These are phyloP conservation scores for Aspergillus sp. DNA, from an alignment of 2,329 filamentous ascomycete species.

Conservation along the genomic window DNA sequence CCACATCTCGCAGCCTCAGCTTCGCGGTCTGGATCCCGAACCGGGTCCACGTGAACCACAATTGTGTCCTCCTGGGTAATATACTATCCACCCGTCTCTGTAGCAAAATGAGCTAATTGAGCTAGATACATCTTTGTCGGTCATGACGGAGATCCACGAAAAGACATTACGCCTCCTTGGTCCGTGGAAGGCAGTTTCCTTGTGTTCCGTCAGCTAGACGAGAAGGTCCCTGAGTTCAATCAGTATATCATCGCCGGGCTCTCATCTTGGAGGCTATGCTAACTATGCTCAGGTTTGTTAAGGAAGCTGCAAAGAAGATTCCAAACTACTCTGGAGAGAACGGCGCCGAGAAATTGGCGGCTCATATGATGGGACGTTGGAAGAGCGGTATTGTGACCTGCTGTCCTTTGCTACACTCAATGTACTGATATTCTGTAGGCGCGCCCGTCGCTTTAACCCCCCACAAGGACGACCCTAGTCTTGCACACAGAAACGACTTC, in stretches of 20 bases:
- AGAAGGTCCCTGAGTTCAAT: slow-evolving; percentile 48
- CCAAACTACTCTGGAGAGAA: neutral
- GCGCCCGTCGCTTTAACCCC: slow-evolving; percentile 34
- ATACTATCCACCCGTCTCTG: neutral
- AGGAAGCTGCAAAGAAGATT: no score
- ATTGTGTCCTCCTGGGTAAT: slow-evolving; percentile 29
- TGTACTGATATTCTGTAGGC: slow-evolving; percentile 20
- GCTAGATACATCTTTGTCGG: slow-evolving; percentile 33
- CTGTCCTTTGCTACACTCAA: neutral
- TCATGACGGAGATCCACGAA: slow-evolving; percentile 20
- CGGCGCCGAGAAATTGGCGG: slow-evolving; percentile 31
- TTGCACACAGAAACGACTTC: slow-evolving; percentile 43
- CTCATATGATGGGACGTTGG: slow-evolving; percentile 48
- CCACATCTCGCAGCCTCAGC: slow-evolving; percentile 43
- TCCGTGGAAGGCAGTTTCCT: slow-evolving; percentile 47
- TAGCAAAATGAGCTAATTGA: neutral
- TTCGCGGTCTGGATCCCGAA: slow-evolving; percentile 39
- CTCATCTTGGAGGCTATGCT: no score
- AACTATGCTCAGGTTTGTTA: no score
- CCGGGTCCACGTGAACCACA: slow-evolving; percentile 33
- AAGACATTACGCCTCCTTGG: slow-evolving; percentile 33
- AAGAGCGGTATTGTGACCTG: slow-evolving; percentile 31
- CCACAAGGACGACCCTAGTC: slow-evolving; percentile 29
- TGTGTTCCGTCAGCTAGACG: slow-evolving; percentile 45
- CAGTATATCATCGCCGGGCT: neutral